These are phyloP conservation scores for Xeromyces bisporus DNA, from an alignment of 495 filamentous ascomycete species.

Conservation along the genomic window DNA sequence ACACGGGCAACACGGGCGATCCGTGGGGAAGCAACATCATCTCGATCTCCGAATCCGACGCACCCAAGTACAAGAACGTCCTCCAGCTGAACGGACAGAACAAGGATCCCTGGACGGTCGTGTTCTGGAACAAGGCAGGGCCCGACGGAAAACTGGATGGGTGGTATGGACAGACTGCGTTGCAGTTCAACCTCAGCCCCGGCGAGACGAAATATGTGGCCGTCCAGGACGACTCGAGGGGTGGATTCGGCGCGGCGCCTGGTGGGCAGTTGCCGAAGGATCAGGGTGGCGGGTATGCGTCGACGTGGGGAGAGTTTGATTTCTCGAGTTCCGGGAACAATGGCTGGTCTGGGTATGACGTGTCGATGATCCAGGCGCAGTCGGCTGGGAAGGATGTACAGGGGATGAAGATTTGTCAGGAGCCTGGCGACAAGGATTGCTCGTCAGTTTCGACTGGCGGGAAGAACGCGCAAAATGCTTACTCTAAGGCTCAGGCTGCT, in stretches of 20 bases:
- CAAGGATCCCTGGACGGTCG: slow-evolving; percentile 22
- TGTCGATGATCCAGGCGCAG: slow-evolving; percentile 33
- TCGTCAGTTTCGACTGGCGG: slow-evolving; percentile 17
- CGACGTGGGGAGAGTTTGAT: slow-evolving; percentile 31
- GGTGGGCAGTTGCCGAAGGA: slow-evolving; percentile 18
- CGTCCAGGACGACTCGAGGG: slow-evolving; percentile 29
- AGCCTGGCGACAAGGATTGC: slow-evolving; percentile 15
- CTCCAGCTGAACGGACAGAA: slow-evolving; percentile 25
- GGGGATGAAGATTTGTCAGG: slow-evolving; percentile 27
- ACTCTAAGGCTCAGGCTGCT: slow-evolving; percentile 15
- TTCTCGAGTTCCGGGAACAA: slow-evolving; percentile 18
- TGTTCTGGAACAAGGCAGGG: slow-evolving; percentile 38
- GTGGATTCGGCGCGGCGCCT: slow-evolving; percentile 18
- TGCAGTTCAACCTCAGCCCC: slow-evolving; percentile 25
- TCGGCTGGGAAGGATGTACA: slow-evolving; percentile 13
- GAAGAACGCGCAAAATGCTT: slow-evolving; percentile 16
- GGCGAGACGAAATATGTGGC: slow-evolving; percentile 29
- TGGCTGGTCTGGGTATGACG: slow-evolving; percentile 33
- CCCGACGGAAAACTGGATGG: slow-evolving; percentile 20
- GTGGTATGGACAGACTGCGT: slow-evolving; percentile 22
- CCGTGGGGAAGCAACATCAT: slow-evolving; percentile 40
- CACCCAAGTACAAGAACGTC: slow-evolving; percentile 29
- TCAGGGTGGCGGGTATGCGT: slow-evolving; percentile 17
- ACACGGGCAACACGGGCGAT: slow-evolving; percentile 23
- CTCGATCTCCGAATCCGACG: slow-evolving; percentile 16